phyloP scores from a whole-genome alignment of 2,329 filamentous ascomycete species.

The Immersiporthe knoxdaviesiana region DNA sequence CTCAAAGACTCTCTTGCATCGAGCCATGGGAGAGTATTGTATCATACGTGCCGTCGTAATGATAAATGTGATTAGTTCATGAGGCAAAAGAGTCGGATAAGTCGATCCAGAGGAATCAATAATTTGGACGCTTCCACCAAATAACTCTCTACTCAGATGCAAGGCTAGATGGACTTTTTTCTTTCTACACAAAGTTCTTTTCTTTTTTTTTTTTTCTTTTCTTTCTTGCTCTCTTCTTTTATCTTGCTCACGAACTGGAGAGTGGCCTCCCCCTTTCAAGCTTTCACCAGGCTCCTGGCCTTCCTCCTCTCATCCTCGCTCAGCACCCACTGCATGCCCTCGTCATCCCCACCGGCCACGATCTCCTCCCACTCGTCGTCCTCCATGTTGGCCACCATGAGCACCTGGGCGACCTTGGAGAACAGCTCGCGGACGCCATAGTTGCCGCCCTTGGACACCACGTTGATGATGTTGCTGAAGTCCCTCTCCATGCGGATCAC shows the following conservation, averaged over 20 bases:
- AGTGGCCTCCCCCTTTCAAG: conserved; percentile 6
- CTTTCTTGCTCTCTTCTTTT: no score
- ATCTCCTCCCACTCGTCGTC: conserved; percentile 93
- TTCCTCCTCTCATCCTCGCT: conserved; percentile 73
- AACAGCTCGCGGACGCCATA: conserved; percentile 82
- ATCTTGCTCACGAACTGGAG: background rate
- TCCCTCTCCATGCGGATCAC: conserved; percentile 85
- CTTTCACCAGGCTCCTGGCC: conserved; percentile 68
- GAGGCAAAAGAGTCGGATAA: background rate
- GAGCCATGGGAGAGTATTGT: background rate
- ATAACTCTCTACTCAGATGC: conserved; percentile 10
- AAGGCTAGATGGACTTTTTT: background rate
- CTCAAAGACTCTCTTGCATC: background rate
- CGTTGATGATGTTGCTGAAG: conserved; percentile 72
- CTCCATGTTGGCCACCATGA: conserved; percentile 90
- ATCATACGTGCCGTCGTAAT: background rate
- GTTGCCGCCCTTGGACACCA: conserved; percentile 70
- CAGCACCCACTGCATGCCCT: conserved; percentile 72
- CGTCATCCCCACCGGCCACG: conserved; percentile 54
- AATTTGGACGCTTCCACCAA: background rate
- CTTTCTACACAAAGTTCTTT: background rate
- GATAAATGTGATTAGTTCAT: background rate
- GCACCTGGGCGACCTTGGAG: conserved; percentile 75
- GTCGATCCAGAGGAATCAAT: background rate
- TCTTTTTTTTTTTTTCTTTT: no score